Evolutionary conservation across 352 stramenopile genomes (phyloP), one percentile per base, ranked within the genome.

Genomic region (Phytophthora rubi): DNA sequence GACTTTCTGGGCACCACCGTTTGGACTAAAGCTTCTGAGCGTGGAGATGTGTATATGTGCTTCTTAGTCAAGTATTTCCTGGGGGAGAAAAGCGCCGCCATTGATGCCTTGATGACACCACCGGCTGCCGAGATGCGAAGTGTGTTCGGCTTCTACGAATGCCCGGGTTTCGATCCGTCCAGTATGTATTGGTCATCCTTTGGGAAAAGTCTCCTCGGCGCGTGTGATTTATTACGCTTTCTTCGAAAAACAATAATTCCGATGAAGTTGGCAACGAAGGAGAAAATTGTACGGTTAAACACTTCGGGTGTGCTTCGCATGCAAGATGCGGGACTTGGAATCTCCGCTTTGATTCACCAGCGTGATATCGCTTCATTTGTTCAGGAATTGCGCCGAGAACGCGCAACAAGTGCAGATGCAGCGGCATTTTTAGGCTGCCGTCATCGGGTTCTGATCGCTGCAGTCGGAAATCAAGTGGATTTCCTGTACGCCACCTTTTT

Each of bases 131-230:
- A 90, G 8, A 89, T 96, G 68, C 73, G 55, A 21, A 94, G 85
- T 58, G 69, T 88, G 52, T 94, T 95, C 59, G 70, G 65, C 32
- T 53, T 62, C 26, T 39, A 9, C 33, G 13, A 73, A 21, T 59
- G 62, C 16, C 30, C 53, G 7, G 42, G 57, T 47, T 32, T 47
- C 16, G 42, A 69, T 4, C 56, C 58, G 55, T 64, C 71, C 42
- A 70, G 53, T 8, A 68, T 90, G 26, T 96, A 96, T 64, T 96
- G 89, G 89, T 83, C 77, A 3, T 71, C 80, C 12, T 92, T 94
- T 73, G 82, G 80, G 0, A 79, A 91, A 65, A 94, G 79, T 52
- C 67, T 95, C 48, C 68, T 93, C 15, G 78, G 86, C 23, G 88
- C 88, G 1, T 84, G 81, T 9, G 84, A 89, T 26, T 65, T 96